Percentiles rank a stretch among this genome's conserved stretches.
Conservation (phyloP, 257 asterid species). For the Nicotiana obtusifolia region DNA sequence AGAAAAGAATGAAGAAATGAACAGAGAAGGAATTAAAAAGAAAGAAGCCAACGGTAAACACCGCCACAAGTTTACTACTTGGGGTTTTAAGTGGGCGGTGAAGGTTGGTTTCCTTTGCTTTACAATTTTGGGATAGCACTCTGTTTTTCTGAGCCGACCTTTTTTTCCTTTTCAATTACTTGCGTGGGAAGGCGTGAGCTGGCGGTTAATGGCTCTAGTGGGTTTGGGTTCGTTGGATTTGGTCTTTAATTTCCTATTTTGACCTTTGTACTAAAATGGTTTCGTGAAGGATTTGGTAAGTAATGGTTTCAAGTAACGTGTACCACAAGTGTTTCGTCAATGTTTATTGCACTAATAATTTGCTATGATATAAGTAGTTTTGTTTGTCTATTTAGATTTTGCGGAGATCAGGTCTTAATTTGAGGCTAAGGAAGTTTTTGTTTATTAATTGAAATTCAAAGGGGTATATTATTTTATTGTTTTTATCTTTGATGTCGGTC, state of each 20-base stretch:
- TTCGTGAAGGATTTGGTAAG: background rate
- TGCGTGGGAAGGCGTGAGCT: conserved; percentile 3
- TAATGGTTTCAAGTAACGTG: background rate
- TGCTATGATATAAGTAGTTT: background rate
- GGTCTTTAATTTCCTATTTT: background rate
- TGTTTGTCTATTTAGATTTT: background rate
- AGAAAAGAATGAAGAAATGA: background rate
- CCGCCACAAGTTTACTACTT: conserved; percentile 5
- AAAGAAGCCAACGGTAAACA: background rate
- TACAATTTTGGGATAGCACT: background rate
- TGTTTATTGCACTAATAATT: no score
- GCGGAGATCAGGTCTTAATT: background rate
- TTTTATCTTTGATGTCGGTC: background rate
- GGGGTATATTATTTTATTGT: background rate
- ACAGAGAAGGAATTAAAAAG: background rate
- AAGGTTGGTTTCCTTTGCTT: background rate
- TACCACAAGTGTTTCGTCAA: background rate
- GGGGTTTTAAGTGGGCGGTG: background rate
- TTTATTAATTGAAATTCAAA: background rate
- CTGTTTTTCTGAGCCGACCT: background rate
- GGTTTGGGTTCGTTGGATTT: background rate
- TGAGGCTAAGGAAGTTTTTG: background rate
- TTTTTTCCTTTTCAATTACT: background rate
- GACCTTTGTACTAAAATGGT: background rate
- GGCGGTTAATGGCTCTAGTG: background rate